Conservation (phyloP, 805 yeast species). For the Kodamaea laetipori region DNA sequence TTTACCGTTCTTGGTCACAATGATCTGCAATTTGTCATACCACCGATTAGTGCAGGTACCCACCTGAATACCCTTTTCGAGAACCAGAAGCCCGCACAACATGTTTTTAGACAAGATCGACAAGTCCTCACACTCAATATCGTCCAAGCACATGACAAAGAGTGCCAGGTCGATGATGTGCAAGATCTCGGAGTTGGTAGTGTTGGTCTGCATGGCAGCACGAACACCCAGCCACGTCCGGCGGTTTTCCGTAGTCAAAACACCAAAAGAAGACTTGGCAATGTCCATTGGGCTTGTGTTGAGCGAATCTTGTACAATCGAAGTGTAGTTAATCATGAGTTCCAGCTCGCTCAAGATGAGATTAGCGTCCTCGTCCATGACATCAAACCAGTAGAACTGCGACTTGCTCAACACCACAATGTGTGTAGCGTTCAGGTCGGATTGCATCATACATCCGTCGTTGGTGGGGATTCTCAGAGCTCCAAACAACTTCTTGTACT, state of each 20-base stretch:
- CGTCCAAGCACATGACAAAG: slow-evolving; percentile 82
- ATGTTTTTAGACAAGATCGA: slow-evolving; percentile 76
- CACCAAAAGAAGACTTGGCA: slow-evolving; percentile 82
- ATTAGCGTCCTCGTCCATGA: slow-evolving; percentile 70
- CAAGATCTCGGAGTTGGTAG: slow-evolving; percentile 67
- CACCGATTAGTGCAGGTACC: slow-evolving; percentile 95
- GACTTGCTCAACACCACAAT: slow-evolving; percentile 80
- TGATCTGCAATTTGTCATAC: slow-evolving; percentile 90
- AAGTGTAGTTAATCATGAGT: slow-evolving; percentile 69
- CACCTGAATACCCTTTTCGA: slow-evolving; percentile 84
- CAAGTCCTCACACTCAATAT: slow-evolving; percentile 62
- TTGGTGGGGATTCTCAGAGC: slow-evolving; percentile 82
- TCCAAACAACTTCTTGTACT: slow-evolving; percentile 83
- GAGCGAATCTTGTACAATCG: slow-evolving; percentile 74
- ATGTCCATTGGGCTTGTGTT: slow-evolving; percentile 54
- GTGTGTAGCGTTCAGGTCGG: slow-evolving; percentile 74
- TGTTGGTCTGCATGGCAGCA: slow-evolving; percentile 42
- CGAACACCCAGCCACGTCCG: slow-evolving; percentile 83
- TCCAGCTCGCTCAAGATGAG: slow-evolving; percentile 75
- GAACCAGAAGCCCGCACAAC: slow-evolving; percentile 79
- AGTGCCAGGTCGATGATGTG: slow-evolving; percentile 78
- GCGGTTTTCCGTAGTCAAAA: slow-evolving; percentile 86
- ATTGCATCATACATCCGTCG: slow-evolving; percentile 82
- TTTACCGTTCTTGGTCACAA: slow-evolving; percentile 83
- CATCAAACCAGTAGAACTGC: slow-evolving; percentile 95